Evolutionary conservation across 1,284 basidiomycete genomes (phyloP), one percentile per base, ranked within the genome.

Genomic region (Bondarzewia mesenterica): DNA sequence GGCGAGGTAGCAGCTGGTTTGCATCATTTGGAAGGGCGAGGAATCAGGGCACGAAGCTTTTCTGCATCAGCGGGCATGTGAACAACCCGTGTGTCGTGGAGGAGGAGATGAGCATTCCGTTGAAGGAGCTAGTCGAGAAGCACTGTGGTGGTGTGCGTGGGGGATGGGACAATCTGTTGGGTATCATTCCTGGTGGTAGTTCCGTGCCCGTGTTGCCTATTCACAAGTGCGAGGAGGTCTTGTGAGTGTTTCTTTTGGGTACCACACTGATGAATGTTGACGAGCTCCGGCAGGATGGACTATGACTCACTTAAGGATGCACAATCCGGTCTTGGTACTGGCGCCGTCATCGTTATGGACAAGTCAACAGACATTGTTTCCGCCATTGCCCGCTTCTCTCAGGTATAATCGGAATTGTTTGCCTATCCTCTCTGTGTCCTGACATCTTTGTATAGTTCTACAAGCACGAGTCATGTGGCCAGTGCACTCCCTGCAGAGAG

Each of bases 311-410:
- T 98, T 51, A 95, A 95, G 67, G 95, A 98, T 64, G 85, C 90
- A 15, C 88, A 93, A 61, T 89, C 91, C 16, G 92, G 93, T 66
- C 82, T 99, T 54, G 95, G 95, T 25, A 99, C 95, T 0, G 95
- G 95, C 52, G 95, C 95, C 16, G 93, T 98, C 55, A 99, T 98
- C 57, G 95, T 98, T 58, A 98, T 98, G 94, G 85, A 98, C 77
- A 93, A 97, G 74, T 85, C 84, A 58, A 97, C 95, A 35, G 95
- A 99, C 63, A 86, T 99, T 50, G 82, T 96, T 56, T 73, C 79
- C 43, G 94, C 92, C 52, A 98, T 98, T 58, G 88, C 95, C 10
- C 86, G 94, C 42, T 97, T 98, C 72, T 75, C 93, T 50, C 81
- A 89, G 56, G 84, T 83, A 55, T 63, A 15, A 38, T 20, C 50